These are phyloP conservation scores for Eutrema yunnanense DNA, from an alignment of 345 rosid species.

Conservation along the genomic window DNA sequence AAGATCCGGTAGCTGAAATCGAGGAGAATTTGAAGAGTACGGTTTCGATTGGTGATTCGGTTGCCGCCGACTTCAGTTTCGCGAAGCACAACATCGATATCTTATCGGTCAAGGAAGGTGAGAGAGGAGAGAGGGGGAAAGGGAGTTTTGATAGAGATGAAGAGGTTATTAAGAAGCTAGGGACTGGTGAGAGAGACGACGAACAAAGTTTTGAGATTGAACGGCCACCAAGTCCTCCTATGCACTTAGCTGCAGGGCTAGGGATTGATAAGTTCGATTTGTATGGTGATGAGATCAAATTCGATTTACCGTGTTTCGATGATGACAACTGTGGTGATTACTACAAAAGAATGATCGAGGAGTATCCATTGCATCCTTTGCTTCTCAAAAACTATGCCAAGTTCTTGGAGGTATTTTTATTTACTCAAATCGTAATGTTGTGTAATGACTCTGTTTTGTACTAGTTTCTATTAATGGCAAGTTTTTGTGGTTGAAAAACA, in stretches of 20 bases:
- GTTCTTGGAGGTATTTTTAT: constrained; percentile 52
- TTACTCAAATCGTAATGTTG: background rate
- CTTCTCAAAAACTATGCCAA: constrained; percentile 65
- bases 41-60: constrained; percentile 40
- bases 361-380: constrained; percentile 68
- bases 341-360: constrained; percentile 53
- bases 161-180: background rate
- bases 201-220: constrained; percentile 25
- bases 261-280: constrained; percentile 45
- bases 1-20: constrained; percentile 9
- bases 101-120: background rate
- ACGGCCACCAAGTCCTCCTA: constrained; percentile 45
- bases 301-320: constrained; percentile 35
- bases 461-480: background rate
- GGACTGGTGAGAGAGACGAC: background rate
- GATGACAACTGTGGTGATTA: constrained; percentile 40
- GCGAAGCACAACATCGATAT: background rate
- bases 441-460: background rate
- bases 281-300: constrained; percentile 25
- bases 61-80: constrained; percentile 53
- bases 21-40: constrained; percentile 32
- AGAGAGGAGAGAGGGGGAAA: constrained; percentile 13
- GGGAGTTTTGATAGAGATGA: background rate
- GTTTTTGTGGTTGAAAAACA: constrained; percentile 6
- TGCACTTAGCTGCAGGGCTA: constrained; percentile 68